Base-by-base conservation (phyloP, 768 basidiomycete genomes). In the Serpula lacrymans region DNA sequence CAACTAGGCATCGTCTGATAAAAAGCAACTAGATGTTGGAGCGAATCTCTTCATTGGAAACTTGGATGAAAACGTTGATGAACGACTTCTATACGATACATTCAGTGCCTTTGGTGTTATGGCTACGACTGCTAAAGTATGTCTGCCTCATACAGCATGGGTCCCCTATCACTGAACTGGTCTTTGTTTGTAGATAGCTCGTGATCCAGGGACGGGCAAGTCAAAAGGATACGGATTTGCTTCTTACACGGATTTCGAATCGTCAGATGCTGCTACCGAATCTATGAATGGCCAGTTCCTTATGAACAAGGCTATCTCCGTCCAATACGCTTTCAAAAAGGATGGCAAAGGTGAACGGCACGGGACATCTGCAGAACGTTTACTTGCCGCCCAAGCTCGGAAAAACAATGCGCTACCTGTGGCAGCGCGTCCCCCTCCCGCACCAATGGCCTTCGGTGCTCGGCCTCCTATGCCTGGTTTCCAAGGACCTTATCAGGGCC, bases 301-400 rank as follows among this genome's bases (percentile, higher is more conserved):
- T 34, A 94, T 94, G 86, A 97, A 98, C 74, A 97, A 97, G 68
- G 87, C 93, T 39, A 90, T 99, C 57, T 82, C 86, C 13, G 93
- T 96, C 9, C 93, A 97, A 59, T 99, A 96, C 60, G 95, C 96
- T 2, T 97, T 98, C 77, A 98, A 99, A 69, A 98, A 98, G 68
- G 96, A 98, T 56, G 93, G 91, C 31, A 95, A 97, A 59, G 95
- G 95, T 42, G 96, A 99, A 63, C 80, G 96, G 4, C 96, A 98
- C 55, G 96, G 96, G 21, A 96, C 95, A 9, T 74, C 87, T 12
- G 94, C 96, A n/a, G 96, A 99, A 67, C 83, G 96, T 42, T 79
- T 97, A 24, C 78, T 99, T 52, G 93, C 94, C 3, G 82, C 92
- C 2, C 94, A 98, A 62, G 96, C 95, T 34, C 79, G 90, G 50